These are phyloP conservation scores for Brassica cretica DNA, from an alignment of 345 rosid genomes.

Conservation along the genomic window DNA sequence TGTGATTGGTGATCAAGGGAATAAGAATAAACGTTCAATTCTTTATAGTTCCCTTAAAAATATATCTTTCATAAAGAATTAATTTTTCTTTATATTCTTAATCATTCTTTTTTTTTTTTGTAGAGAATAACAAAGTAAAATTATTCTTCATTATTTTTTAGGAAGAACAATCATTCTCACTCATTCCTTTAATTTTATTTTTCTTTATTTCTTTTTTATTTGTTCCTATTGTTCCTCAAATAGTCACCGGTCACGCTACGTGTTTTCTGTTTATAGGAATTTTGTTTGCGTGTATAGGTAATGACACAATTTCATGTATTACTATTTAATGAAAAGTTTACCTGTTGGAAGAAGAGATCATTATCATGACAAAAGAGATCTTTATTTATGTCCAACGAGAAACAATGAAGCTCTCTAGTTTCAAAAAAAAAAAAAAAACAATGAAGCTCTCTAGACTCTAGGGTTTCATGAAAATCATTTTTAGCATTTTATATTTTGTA, in stretches of 20 bases:
- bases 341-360: not conserved
- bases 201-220: too few species aligned
- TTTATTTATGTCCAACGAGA: constrained; percentile 22
- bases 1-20: too few species aligned
- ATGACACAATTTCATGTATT: not conserved
- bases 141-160: too few species aligned
- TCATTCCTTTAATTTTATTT: too few species aligned
- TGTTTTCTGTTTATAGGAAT: constrained; percentile 5
- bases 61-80: too few species aligned
- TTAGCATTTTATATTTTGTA: not conserved
- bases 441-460: constrained; percentile 26
- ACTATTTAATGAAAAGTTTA: not conserved
- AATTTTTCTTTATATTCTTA: too few species aligned
- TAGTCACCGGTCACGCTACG: not conserved
- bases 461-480: constrained; percentile 27
- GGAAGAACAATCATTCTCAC: too few species aligned
- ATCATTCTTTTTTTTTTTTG: too few species aligned
- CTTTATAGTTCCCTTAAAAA: too few species aligned
- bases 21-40: too few species aligned
- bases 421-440: not conserved
- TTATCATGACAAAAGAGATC: constrained; percentile 6
- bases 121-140: too few species aligned
- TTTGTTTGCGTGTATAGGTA: constrained; percentile 9
- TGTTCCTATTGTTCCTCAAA: too few species aligned
- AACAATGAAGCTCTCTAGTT: constrained; percentile 23